A percentile compares a stretch with the other conserved stretches of the same genome.
phyloP scores from a whole-genome alignment of 2,329 filamentous ascomycete genomes.

The Chrysosporium keratinophilum region DNA sequence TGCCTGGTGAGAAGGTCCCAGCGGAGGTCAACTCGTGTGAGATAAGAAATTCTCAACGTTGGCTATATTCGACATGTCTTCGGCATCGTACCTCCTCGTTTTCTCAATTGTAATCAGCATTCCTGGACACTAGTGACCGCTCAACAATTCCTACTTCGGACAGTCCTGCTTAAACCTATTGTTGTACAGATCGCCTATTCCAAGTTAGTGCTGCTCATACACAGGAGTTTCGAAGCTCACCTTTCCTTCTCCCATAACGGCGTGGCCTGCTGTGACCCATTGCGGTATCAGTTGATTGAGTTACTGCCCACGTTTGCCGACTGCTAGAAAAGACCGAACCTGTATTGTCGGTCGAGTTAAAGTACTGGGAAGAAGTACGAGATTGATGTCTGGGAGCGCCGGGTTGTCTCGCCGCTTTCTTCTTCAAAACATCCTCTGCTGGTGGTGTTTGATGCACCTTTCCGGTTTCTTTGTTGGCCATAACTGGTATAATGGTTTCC shows the following conservation, averaged over 20 bases:
- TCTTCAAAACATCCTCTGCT: conserved; percentile 13
- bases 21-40: too few species aligned
- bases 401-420: conserved; percentile 8
- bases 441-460: conserved; percentile 10
- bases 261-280: conserved; percentile 12
- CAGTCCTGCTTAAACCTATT: conserved; percentile 13
- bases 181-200: conserved; percentile 14
- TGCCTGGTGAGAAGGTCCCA: too few species aligned
- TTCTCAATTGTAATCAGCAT: not conserved
- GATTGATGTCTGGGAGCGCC: conserved; percentile 14
- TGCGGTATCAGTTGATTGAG: conserved; percentile 13
- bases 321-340: conserved; percentile 13
- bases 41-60: too few species aligned
- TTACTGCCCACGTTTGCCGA: conserved; percentile 10
- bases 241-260: conserved; percentile 20
- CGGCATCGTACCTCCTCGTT: not conserved
- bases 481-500: not conserved
- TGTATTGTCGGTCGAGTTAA: conserved; percentile 24
- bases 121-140: not conserved
- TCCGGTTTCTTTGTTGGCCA: conserved; percentile 4
- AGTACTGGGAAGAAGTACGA: conserved; percentile 19
- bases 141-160: not conserved
- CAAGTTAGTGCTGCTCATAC: not conserved
- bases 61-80: not conserved
- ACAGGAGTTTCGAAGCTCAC: conserved; percentile 17